phyloP scores from a whole-genome alignment of 2,329 filamentous ascomycete species.

The Colletotrichum higginsianum region DNA sequence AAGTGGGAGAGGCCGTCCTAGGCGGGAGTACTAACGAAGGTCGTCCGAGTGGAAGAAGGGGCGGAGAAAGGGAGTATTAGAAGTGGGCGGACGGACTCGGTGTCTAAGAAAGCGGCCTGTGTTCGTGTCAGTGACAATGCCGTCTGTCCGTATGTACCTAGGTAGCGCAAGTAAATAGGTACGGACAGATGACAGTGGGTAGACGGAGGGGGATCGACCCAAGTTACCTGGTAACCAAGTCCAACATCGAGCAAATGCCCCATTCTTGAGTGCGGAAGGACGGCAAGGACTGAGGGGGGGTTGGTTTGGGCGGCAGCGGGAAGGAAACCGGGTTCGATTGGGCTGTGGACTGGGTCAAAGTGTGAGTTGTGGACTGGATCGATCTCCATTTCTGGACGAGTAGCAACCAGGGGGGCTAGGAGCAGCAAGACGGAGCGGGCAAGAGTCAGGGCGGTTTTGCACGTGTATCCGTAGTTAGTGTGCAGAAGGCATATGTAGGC shows the following conservation, averaged over 20 bases:
- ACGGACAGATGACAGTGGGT: background rate
- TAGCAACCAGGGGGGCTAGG: background rate
- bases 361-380: background rate
- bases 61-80: background rate
- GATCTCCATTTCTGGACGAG: constrained; percentile 1
- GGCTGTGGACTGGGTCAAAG: background rate
- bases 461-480: too few relatives aligned
- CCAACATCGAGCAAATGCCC: constrained; percentile 27
- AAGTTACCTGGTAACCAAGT: background rate
- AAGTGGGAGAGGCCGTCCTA: constrained; percentile 5
- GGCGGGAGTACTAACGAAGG: background rate
- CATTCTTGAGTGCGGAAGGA: constrained; percentile 25
- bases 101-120: constrained; percentile 6
- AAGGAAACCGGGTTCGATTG: constrained; percentile 1
- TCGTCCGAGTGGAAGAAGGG: background rate
- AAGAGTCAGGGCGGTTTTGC: constrained; percentile 2
- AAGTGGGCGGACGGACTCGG: constrained; percentile 16
- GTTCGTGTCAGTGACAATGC: constrained; percentile 23
- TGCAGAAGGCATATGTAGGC: too few relatives aligned
- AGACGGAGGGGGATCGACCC: constrained; percentile 1
- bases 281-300: constrained; percentile 30
- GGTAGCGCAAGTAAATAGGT: too few relatives aligned
- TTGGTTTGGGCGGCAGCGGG: constrained; percentile 2
- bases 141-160: background rate
- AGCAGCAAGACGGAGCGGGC: constrained; percentile 1